These are phyloP conservation scores for Komagataella pseudopastoris DNA, from an alignment of 805 yeast species.

Conservation along the genomic window DNA sequence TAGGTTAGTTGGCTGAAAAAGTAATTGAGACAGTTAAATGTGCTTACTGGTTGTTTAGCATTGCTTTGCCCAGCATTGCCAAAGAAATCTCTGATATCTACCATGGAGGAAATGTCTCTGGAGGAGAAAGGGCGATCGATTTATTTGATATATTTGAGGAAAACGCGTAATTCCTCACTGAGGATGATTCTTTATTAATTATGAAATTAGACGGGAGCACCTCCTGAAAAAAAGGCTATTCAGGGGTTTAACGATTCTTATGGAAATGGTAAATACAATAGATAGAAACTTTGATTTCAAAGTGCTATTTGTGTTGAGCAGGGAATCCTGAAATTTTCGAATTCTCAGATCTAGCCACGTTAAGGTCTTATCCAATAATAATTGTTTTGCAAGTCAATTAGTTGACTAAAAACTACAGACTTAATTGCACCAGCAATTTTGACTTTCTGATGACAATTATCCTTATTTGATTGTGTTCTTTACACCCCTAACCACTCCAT, in stretches of 20 bases:
- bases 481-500: neutral
- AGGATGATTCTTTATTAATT: too few relatives aligned
- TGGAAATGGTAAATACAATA: neutral
- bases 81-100: conserved; percentile 26
- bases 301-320: too few relatives aligned
- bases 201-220: neutral
- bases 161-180: neutral
- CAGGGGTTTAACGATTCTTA: neutral
- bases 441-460: too few relatives aligned
- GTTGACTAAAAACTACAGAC: too few relatives aligned
- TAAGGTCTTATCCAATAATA: too few relatives aligned
- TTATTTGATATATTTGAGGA: neutral
- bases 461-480: neutral
- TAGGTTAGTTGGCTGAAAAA: neutral
- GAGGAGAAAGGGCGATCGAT: neutral
- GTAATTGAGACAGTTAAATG: neutral
- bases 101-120: conserved; percentile 13
- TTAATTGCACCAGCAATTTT: too few relatives aligned
- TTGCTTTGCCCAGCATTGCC: conserved; percentile 6
- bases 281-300: neutral
- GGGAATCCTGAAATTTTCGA: too few relatives aligned
- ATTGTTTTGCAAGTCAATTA: too few relatives aligned
- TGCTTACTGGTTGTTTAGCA: neutral
- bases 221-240: neutral
- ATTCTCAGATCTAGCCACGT: too few relatives aligned